Evolutionary conservation across 2,329 filamentous ascomycete genomes (phyloP), one percentile per base, ranked within the genome.

Genomic region (Aspergillus novoparasiticus): DNA sequence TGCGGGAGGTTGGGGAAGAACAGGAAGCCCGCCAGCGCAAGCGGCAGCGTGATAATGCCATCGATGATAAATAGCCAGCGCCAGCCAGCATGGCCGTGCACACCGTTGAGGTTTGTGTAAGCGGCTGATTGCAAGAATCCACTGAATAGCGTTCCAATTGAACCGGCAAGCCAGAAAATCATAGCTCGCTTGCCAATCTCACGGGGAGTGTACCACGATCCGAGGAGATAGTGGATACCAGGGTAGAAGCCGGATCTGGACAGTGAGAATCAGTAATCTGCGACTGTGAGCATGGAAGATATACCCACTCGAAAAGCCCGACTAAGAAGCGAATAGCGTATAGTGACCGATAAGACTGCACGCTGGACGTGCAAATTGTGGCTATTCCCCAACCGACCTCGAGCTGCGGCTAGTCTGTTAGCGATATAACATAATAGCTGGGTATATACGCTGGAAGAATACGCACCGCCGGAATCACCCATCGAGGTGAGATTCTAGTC

Each of bases 401-500:
- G 64, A 78, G 67, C 59, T 61, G 16, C 19, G 2, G 11, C 3
- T 6, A 21, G 26, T 23, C 9, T 28, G 43, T 56, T 28, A 41
- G 51, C n/a, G 28, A 57, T 23, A 19, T 8, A 8, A 19, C 21
- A 28, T 6, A 21, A 11, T 46, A 16, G 3, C 51, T 58, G 6
- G 57, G 51, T n/a, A 61, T 5, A 58, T 53, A 39, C 12, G n/a
- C n/a, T 23, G 58, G 50, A 36, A 36, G 51, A 12, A 41, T 19
- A 3, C 53, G 1, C 30, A 61, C 59, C 70, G 71, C 36, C 0
- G 80, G 74, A 14, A 83, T 76, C 71, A 81, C 82, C 64, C 73
- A 78, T 39, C 80, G 74, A 5, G 81, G 81, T 0, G 76, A 78
- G 0, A 83, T 64, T 16, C 81, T 65, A 9, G 81, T 83, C 63